Base-by-base conservation (phyloP, 1,284 basidiomycete genomes). In the Erythrobasidium hasegawianum region DNA sequence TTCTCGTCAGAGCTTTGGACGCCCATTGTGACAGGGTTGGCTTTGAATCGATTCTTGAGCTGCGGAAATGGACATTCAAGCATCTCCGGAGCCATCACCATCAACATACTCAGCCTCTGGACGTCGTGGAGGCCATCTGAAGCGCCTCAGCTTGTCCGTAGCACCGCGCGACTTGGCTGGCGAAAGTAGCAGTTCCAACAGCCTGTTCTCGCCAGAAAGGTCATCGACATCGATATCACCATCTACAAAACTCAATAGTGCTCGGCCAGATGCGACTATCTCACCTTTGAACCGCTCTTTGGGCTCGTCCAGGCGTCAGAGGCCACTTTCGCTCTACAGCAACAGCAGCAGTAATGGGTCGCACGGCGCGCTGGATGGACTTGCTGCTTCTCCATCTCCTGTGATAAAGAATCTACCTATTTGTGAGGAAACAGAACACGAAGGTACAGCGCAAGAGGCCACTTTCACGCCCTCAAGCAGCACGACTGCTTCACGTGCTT, bases 201-300 rank as follows among this genome's bases (percentile, higher is more conserved):
- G 43, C 43, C 43, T 47, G n/a, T 47, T 18, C n/a, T 47, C 43
- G n/a, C 43, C 22, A 47, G 16, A 47, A n/a, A 20, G 50, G 26
- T 53, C 26, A 8, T 53, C n/a, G n/a, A n/a, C n/a, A n/a, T n/a
- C 50, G 16, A n/a, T 29, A 16, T 24, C 26, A 29, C n/a, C 26
- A 24, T 24, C 16, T n/a, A n/a, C n/a, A n/a, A n/a, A n/a, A n/a
- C n/a, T n/a, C n/a, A n/a, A n/a, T n/a, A n/a, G n/a, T n/a, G n/a
- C 5, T n/a, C 43, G 43, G 5, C 14, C 22, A 47, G n/a, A 47
- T 47, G n/a, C 43, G 7, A 47, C 4, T 18, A 5, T 14, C 14
- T 65, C 62, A 26, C 55, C 62, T 8, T 49, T 65, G 13, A 56
- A 65, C 55, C 62, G 62, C 56, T 52, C 55, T 26, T 22, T 65